phyloP scores from a whole-genome alignment of 352 stramenopile species.

The Pythium folliculosum region DNA sequence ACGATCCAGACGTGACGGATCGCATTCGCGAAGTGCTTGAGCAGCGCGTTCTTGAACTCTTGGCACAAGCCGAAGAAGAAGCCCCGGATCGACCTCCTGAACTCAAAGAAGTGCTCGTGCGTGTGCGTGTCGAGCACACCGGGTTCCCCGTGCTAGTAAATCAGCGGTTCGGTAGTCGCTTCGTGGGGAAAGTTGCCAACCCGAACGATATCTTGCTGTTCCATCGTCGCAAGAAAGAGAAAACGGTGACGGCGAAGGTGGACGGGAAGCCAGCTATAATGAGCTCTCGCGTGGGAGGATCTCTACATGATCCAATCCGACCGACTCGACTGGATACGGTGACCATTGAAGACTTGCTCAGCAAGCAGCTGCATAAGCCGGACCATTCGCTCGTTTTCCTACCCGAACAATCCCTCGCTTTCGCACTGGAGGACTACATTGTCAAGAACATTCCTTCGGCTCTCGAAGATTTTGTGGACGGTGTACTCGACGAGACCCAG shows the following conservation, averaged over 20 bases:
- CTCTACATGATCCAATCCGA: constrained; percentile 49
- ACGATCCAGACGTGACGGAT: constrained; percentile 85
- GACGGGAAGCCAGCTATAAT: constrained; percentile 40
- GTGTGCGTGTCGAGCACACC: constrained; percentile 86
- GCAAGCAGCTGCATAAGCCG: constrained; percentile 54
- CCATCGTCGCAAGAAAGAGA: constrained; percentile 65
- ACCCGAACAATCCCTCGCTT: constrained; percentile 61
- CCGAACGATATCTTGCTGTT: constrained; percentile 89
- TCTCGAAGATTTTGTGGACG: constrained; percentile 77
- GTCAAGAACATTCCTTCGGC: constrained; percentile 80
- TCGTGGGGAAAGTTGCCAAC: constrained; percentile 87
- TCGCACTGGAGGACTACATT: constrained; percentile 81
- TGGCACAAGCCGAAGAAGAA: constrained; percentile 61
- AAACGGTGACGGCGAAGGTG: constrained; percentile 32
- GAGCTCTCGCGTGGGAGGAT: constrained; percentile 12
- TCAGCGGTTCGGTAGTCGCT: constrained; percentile 85
- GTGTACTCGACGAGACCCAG: constrained; percentile 71
- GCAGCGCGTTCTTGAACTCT: constrained; percentile 61
- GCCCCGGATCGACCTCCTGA: constrained; percentile 27
- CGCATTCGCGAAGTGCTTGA: constrained; percentile 73
- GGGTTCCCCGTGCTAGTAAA: constrained; percentile 89
- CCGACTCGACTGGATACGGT: constrained; percentile 63
- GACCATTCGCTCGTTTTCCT: constrained; percentile 81
- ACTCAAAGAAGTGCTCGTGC: constrained; percentile 72
- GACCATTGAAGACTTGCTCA: constrained; percentile 81